Evolutionary conservation across 768 basidiomycete species (phyloP).

Genomic region (Pleurotus djamor): DNA sequence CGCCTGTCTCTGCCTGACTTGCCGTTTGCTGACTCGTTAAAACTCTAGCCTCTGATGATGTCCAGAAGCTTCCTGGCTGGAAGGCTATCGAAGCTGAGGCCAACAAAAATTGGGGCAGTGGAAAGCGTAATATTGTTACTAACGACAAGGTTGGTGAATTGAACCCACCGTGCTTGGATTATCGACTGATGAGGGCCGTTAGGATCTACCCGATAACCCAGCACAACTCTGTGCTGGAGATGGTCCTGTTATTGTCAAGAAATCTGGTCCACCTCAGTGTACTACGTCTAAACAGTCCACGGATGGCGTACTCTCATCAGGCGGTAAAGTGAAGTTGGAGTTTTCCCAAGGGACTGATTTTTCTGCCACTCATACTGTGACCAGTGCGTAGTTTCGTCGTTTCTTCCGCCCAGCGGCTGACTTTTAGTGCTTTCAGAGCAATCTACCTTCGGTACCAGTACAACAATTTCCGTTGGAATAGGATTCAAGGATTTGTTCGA

Average conservation of each 20-base stretch:
- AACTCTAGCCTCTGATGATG: background rate
- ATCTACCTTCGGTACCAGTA: background rate
- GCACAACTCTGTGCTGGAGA: background rate
- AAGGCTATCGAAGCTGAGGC: slow-evolving; percentile 5
- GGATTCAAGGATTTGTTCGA: background rate
- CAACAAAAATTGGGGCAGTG: slow-evolving; percentile 9
- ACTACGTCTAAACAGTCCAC: background rate
- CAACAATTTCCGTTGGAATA: background rate
- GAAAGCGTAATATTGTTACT: slow-evolving; percentile 8
- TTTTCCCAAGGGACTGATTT: background rate
- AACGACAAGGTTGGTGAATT: slow-evolving; percentile 3
- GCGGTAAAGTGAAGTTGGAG: slow-evolving; percentile 4
- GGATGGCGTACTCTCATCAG: background rate
- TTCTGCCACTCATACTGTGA: background rate
- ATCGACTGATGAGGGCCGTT: background rate
- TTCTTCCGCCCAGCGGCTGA: background rate
- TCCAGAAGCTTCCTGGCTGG: slow-evolving; percentile 8
- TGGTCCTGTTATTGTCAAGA: background rate
- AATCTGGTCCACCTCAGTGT: background rate
- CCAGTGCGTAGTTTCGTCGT: background rate
- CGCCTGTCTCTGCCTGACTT: too few species aligned
- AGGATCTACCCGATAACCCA: background rate
- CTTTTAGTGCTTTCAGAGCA: too few species aligned
- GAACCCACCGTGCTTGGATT: background rate
- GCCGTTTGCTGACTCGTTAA: too few species aligned